Evolutionary conservation across 257 asterid species (phyloP), one percentile per base, ranked within the genome.

Genomic region (Anisodus acutangulus): DNA sequence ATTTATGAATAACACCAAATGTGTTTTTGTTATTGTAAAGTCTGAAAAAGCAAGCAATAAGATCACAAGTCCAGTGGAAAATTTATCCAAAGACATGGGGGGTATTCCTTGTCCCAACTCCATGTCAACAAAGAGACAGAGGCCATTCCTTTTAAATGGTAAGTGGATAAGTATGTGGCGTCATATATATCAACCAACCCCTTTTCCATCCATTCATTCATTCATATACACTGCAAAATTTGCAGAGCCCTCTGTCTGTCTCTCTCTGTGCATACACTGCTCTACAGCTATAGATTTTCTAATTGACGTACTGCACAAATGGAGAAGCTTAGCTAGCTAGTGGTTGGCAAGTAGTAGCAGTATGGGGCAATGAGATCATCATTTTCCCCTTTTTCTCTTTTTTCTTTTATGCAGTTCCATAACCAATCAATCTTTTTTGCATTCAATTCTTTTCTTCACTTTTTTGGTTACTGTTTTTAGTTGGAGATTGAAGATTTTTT

Each of bases 381-480:
- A 60, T 45, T 1, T 6, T 80, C 49, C 11, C 51, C 16, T 63
- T 4, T 54, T 54, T 54, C 59, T 45, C 49, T 17, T 0, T 16
- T 80, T 43, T 6, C 8, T 16, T n/a, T 80, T 60, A 17, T 60
- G 71, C 84, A 54, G 78, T 83, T 80, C 67, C 83, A 80, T 79
- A 83, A 70, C 89, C 87, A 86, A 84, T 86, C 87, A 86, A 80
- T 72, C 37, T 67, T 69, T 37, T n/a, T 57, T 51, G 79, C 22
- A 53, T 57, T 79, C 84, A 84, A 78, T 84, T 79, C 51, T 47
- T 19, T 39, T 43, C 19, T 51, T 51, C 7, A 1, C 35, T 17
- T n/a, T 8, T 69, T 41, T 10, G 51, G 4, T 53, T 74, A 19
- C n/a, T 76, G 47, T 51, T 51, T 55, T 51, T 8, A 12, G 63